phyloP scores from a whole-genome alignment of 371 early-diverging fungal species.

The Chytridium lagenaria region DNA sequence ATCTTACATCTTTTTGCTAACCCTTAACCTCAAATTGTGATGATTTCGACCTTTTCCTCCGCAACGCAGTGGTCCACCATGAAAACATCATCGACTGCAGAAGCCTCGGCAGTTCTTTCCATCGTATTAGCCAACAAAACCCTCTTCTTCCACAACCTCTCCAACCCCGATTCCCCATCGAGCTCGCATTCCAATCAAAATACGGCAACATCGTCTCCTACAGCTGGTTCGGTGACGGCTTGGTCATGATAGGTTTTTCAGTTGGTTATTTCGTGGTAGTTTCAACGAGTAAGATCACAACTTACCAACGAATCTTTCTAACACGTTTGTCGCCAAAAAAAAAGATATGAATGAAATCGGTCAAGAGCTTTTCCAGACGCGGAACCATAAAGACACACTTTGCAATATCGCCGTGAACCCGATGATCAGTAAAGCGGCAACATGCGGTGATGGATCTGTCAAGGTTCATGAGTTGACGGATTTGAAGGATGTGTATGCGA shows the following conservation, averaged over 20 bases:
- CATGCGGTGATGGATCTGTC: conserved; percentile 52
- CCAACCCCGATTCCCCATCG: conserved; percentile 49
- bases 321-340: neutral
- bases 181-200: conserved; percentile 53
- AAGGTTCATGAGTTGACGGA: conserved; percentile 56
- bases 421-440: conserved; percentile 46
- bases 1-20: neutral
- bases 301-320: neutral
- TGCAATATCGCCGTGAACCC: conserved; percentile 42
- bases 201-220: conserved; percentile 54
- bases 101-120: conserved; percentile 39
- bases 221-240: conserved; percentile 54
- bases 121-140: conserved; percentile 44
- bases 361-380: conserved; percentile 51
- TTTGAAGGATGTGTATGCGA: conserved; percentile 53
- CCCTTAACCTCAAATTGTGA: neutral
- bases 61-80: conserved; percentile 45
- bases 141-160: too few species aligned
- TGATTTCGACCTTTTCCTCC: too few species aligned
- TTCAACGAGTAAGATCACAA: conserved; percentile 44
- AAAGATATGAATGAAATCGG: conserved; percentile 47
- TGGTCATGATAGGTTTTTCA: conserved; percentile 53
- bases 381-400: conserved; percentile 47
- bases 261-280: conserved; percentile 53
- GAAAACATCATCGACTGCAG: conserved; percentile 28